phyloP scores from a whole-genome alignment of 805 yeast species.

The Cyberlindnera meyerae region DNA sequence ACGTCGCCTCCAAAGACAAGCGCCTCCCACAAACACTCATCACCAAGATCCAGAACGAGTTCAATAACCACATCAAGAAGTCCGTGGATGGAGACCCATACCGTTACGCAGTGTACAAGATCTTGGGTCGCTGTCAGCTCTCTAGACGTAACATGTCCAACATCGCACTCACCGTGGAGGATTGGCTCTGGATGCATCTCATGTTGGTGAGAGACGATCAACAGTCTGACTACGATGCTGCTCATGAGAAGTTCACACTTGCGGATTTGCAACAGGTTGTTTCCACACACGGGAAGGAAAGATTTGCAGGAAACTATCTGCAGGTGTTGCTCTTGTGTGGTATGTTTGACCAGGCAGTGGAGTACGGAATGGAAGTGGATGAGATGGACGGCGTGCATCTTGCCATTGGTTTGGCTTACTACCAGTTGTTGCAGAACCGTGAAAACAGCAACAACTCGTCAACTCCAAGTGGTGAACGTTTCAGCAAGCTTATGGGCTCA shows the following conservation, averaged over 20 bases:
- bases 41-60: constrained; percentile 71
- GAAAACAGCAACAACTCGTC: too few species aligned
- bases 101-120: constrained; percentile 83
- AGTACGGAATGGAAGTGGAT: constrained; percentile 52
- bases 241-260: constrained; percentile 68
- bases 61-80: constrained; percentile 75
- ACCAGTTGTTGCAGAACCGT: constrained; percentile 58
- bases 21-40: constrained; percentile 61
- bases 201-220: constrained; percentile 60
- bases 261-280: constrained; percentile 70
- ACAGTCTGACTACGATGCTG: constrained; percentile 40
- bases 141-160: constrained; percentile 61
- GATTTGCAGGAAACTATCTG: constrained; percentile 68
- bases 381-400: constrained; percentile 89
- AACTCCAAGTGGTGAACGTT: constrained; percentile 38
- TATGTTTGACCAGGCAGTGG: constrained; percentile 73
- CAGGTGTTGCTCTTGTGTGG: constrained; percentile 74
- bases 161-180: constrained; percentile 77
- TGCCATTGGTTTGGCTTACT: constrained; percentile 73
- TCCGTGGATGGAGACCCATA: constrained; percentile 74
- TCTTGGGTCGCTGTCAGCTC: constrained; percentile 82
- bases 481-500: constrained; percentile 67
- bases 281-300: constrained; percentile 64
- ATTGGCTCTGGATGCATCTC: constrained; percentile 95
- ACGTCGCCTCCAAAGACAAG: constrained; percentile 48